phyloP scores from a whole-genome alignment of 345 rosid species.

The Eucalyptus cloeziana region DNA sequence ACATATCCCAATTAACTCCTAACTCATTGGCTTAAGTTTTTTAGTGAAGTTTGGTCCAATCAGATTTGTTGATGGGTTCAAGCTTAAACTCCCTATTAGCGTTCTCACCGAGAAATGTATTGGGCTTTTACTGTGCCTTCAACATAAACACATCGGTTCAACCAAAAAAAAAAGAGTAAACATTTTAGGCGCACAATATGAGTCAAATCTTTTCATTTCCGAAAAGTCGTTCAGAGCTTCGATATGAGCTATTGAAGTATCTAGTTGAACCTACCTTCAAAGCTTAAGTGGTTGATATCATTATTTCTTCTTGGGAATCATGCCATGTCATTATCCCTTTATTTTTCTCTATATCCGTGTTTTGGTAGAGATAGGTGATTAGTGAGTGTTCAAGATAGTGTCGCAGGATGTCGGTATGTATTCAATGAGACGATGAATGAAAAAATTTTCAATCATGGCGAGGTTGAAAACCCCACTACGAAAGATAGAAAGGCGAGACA shows the following conservation, averaged over 20 bases:
- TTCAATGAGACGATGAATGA: neutral
- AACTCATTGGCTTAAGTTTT: too few species aligned
- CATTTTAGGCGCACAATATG: neutral
- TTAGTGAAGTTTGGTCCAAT: neutral
- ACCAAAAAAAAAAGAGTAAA: neutral
- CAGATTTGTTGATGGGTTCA: neutral
- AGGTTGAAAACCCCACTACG: neutral
- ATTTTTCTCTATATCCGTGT: neutral
- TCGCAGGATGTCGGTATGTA: fast-evolving
- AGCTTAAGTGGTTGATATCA: neutral
- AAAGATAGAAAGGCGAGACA: neutral
- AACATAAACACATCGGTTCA: neutral
- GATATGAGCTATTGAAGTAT: neutral
- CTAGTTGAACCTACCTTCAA: neutral
- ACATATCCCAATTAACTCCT: neutral
- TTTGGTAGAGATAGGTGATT: neutral
- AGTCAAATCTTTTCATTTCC: neutral
- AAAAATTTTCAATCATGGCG: neutral
- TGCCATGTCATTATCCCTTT: neutral
- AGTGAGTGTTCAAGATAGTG: neutral
- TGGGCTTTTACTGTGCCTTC: neutral
- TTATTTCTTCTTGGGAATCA: too few species aligned
- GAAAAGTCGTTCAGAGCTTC: neutral
- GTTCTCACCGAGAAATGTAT: neutral
- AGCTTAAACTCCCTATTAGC: neutral